A percentile compares a stretch with the other conserved stretches of the same genome.
Evolutionary conservation across 2,329 filamentous ascomycete genomes (phyloP).

Genomic region (Claviceps lovelessii): DNA sequence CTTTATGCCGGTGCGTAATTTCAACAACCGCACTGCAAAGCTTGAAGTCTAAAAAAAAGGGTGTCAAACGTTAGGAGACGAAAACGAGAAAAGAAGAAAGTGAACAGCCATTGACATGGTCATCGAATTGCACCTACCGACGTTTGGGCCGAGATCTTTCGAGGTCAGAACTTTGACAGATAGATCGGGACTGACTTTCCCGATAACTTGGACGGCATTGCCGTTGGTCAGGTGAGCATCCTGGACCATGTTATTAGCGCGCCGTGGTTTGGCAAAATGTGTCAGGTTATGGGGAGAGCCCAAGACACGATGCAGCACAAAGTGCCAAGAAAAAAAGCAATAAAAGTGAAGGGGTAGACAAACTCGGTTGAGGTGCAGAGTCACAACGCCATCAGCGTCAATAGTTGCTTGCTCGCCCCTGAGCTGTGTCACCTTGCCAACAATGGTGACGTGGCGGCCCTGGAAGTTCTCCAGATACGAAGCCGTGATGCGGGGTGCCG

Average conservation of each 20-base stretch:
- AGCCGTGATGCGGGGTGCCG: conserved; percentile 70
- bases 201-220: conserved; percentile 62
- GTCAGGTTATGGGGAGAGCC: neutral
- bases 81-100: no score
- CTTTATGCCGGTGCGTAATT: conserved; percentile 64
- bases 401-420: conserved; percentile 68
- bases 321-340: neutral
- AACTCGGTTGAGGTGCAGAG: conserved; percentile 59
- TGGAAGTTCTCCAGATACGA: conserved; percentile 65
- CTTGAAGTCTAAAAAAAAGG: conserved; percentile 52
- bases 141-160: conserved; percentile 51
- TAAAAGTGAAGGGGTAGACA: conserved; percentile 10
- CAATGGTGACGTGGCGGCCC: conserved; percentile 61
- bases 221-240: conserved; percentile 56
- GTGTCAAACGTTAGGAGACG: neutral
- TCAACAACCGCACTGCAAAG: conserved; percentile 71
- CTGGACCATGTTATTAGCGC: conserved; percentile 27
- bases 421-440: conserved; percentile 73
- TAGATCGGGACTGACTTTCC: conserved; percentile 63
- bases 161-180: conserved; percentile 56
- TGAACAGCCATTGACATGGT: neutral
- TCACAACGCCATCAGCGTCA: conserved; percentile 66
- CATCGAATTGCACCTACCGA: conserved; percentile 44
- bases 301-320: no score
- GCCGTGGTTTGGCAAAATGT: neutral